Percentiles rank a stretch among this genome's conserved stretches.
These are phyloP conservation scores for Aegilops longissima DNA, from an alignment of 176 grass and related monocot species.

Conservation along the genomic window DNA sequence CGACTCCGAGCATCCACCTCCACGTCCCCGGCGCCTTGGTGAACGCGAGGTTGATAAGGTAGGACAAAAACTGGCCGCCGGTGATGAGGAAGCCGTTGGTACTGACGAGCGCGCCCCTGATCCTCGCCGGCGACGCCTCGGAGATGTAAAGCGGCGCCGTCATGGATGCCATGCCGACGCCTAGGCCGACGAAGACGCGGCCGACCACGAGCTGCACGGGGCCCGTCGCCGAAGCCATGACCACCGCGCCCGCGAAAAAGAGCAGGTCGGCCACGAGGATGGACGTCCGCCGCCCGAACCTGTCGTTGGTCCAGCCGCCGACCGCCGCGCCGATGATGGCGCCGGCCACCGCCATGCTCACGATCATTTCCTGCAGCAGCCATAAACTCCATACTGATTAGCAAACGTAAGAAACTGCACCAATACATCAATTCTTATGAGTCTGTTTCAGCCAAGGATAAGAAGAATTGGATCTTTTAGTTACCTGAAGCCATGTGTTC, in stretches of 20 bases:
- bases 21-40: constrained; percentile 81
- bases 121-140: constrained; percentile 71
- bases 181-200: constrained; percentile 71
- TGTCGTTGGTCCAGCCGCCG: constrained; percentile 78
- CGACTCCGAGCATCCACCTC: constrained; percentile 93
- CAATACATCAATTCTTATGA: background rate
- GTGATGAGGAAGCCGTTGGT: constrained; percentile 88
- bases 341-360: constrained; percentile 87
- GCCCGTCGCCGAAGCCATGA: constrained; percentile 59
- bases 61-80: constrained; percentile 82
- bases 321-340: constrained; percentile 81
- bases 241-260: constrained; percentile 71
- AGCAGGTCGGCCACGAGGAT: constrained; percentile 65
- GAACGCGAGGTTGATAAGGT: constrained; percentile 88
- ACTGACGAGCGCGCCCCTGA: constrained; percentile 82
- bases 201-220: constrained; percentile 55
- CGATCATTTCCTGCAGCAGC: constrained; percentile 61
- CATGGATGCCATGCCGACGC: constrained; percentile 94
- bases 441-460: background rate
- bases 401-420: background rate
- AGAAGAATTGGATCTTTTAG: background rate
- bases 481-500: constrained; percentile 82
- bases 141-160: constrained; percentile 86
- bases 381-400: background rate
- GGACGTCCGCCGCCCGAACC: constrained; percentile 59